Conservation (phyloP, 1,139 yeast species). For the Pichia sp. region DNA sequence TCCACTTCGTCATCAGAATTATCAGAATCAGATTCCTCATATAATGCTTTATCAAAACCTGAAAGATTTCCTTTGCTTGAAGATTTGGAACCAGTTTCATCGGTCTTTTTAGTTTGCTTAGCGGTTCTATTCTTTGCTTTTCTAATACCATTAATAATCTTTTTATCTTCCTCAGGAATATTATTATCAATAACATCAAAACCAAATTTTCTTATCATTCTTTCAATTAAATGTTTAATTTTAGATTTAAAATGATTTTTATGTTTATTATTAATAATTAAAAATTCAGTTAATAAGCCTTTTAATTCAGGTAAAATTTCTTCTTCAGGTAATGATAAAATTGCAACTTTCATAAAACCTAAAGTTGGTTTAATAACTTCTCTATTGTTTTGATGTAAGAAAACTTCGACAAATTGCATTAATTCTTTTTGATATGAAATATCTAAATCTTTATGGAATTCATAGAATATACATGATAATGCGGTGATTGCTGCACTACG, state of each 20-base stretch:
- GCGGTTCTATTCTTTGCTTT: slow-evolving; percentile 73
- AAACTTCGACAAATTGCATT: slow-evolving; percentile 82
- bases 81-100: slow-evolving; percentile 30
- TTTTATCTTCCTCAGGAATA: slow-evolving; percentile 86
- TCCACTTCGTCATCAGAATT: slow-evolving; percentile 40
- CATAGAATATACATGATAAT: slow-evolving; percentile 77
- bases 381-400: slow-evolving; percentile 82
- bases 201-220: slow-evolving; percentile 86
- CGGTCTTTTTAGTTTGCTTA: slow-evolving; percentile 39
- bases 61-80: slow-evolving; percentile 31
- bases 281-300: slow-evolving; percentile 60
- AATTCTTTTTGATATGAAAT: slow-evolving; percentile 60
- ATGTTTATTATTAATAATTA: slow-evolving; percentile 95
- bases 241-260: slow-evolving; percentile 90
- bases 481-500: slow-evolving; percentile 94
- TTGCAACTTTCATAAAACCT: slow-evolving; percentile 91
- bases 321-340: slow-evolving; percentile 78
- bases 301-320: slow-evolving; percentile 62
- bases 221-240: slow-evolving; percentile 87
- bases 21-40: slow-evolving; percentile 49
- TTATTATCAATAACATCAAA: slow-evolving; percentile 67
- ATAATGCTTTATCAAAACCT: slow-evolving; percentile 78
- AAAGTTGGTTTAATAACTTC: slow-evolving; percentile 93
- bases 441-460: slow-evolving; percentile 63
- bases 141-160: slow-evolving; percentile 75